Conservation (phyloP, 202 grass and related monocot genomes). For the Zizania palustris region DNA sequence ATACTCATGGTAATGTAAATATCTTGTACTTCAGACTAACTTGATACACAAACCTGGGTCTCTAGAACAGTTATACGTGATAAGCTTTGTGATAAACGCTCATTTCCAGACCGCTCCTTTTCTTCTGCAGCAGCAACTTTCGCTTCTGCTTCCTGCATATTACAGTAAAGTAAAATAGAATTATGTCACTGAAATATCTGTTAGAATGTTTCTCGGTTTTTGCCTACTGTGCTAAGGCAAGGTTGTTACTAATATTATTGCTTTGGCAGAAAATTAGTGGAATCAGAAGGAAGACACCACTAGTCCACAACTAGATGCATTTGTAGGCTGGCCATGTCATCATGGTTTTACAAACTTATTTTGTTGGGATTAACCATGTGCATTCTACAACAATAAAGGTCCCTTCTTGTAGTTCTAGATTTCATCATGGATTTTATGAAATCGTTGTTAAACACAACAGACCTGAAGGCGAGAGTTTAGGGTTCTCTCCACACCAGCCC, state of each 20-base stretch:
- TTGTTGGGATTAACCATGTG: background rate
- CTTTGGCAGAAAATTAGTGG: background rate
- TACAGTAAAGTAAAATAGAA: conserved; percentile 33
- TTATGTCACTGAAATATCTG: conserved; percentile 12
- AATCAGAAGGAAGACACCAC: background rate
- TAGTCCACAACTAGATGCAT: background rate
- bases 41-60: conserved; percentile 71
- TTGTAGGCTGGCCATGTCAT: background rate
- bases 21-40: conserved; percentile 6
- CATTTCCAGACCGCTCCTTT: conserved; percentile 85
- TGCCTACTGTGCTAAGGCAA: conserved; percentile 17
- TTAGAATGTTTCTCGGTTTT: conserved; percentile 16
- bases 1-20: background rate
- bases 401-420: conserved; percentile 18
- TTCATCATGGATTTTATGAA: background rate
- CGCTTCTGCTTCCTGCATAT: conserved; percentile 95
- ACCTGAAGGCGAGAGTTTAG: conserved; percentile 97
- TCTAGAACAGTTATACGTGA: conserved; percentile 91
- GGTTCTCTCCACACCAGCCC: conserved; percentile 87
- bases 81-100: conserved; percentile 78
- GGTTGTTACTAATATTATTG: background rate
- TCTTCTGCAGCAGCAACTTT: conserved; percentile 96
- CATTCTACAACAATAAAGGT: conserved; percentile 6
- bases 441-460: conserved; percentile 30
- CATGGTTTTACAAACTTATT: conserved; percentile 1